Conservation (phyloP, 495 filamentous ascomycete species). For the Astrothelium macrocarpum region DNA sequence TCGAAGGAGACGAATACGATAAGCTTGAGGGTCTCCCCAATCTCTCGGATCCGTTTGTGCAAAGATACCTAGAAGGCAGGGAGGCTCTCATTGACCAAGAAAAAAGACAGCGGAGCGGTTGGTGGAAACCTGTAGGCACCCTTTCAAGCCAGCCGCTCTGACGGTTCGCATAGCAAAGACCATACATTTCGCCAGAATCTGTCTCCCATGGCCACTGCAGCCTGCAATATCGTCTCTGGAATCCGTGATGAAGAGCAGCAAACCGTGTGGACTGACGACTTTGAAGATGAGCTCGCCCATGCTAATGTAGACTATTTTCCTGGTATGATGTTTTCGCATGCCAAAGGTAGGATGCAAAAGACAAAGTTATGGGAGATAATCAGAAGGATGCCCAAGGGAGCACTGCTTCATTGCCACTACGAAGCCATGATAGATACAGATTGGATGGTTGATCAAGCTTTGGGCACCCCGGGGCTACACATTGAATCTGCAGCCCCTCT, state of each 20-base stretch:
- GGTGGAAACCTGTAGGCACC: constrained; percentile 23
- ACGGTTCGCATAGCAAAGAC: constrained; percentile 35
- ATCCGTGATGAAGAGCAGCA: constrained; percentile 68
- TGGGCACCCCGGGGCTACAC: constrained; percentile 66
- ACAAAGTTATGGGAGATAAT: constrained; percentile 82
- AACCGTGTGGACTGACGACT: constrained; percentile 59
- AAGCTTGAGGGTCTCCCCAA: constrained; percentile 44
- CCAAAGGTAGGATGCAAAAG: constrained; percentile 67
- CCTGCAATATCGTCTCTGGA: constrained; percentile 64
- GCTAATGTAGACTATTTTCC: constrained; percentile 55
- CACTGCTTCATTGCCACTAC: constrained; percentile 77
- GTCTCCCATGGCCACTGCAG: constrained; percentile 62
- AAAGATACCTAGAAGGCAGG: constrained; percentile 68
- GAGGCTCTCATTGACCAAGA: constrained; percentile 70
- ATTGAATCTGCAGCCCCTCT: constrained; percentile 51
- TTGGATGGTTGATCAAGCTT: constrained; percentile 59
- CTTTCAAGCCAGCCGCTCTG: constrained; percentile 8
- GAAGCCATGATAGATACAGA: constrained; percentile 85
- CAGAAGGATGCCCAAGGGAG: constrained; percentile 79
- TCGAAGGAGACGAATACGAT: constrained; percentile 40
- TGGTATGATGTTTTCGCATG: constrained; percentile 80
- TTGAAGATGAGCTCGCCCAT: constrained; percentile 53
- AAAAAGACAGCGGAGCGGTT: constrained; percentile 71
- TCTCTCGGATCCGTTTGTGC: constrained; percentile 59
- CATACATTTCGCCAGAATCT: constrained; percentile 56